Base-by-base conservation (phyloP, 768 basidiomycete species). In the Boletus speciosus region DNA sequence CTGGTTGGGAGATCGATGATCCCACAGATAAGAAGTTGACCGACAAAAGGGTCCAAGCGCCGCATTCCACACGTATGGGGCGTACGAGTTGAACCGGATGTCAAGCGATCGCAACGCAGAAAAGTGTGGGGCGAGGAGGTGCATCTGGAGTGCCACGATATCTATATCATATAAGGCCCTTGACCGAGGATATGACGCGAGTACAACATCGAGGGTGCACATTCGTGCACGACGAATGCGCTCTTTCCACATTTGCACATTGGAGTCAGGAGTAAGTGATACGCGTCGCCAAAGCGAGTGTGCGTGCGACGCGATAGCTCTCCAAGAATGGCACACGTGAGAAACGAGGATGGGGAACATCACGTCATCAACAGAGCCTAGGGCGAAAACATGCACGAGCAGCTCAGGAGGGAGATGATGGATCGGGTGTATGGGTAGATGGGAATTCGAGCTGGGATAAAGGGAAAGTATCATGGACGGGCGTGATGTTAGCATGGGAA, bases 41-140 rank as follows among this genome's bases (percentile, higher is more conserved):
- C 71, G 73, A 61, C 80, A 84, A 55, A 78, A 77, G 23, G 73
- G 76, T 5, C 83, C 82, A 38, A 88, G 74, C 21, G 84, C 78
- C 12, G 83, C 81, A 48, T 83, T 85, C 82, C 83, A 86, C n/a
- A 88, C 72, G 64, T 80, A 83, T 1, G 85, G 85, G 4, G 79
- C 74, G 51, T 83, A 81, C 15, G 77, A 73, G 36, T 71, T 56
- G 66, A 88, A 83, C 16, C 68, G 69, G 43, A 88, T 76, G 49
- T 81, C 73, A 15, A 90, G 75, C 12, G 86, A 86, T 46, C 86
- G 81, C 77, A 82, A 82, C 42, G 78, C 78, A 48, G 71, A 71
- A 47, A 85, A 71, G 60, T 80, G 73, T 5, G 69, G 74, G 12
- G 63, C 49, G 35, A 81, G 79, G 47, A 82, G 62, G 61, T 83